Base-by-base conservation (phyloP, 495 filamentous ascomycete genomes). In the Aspergillus funiculosus region DNA sequence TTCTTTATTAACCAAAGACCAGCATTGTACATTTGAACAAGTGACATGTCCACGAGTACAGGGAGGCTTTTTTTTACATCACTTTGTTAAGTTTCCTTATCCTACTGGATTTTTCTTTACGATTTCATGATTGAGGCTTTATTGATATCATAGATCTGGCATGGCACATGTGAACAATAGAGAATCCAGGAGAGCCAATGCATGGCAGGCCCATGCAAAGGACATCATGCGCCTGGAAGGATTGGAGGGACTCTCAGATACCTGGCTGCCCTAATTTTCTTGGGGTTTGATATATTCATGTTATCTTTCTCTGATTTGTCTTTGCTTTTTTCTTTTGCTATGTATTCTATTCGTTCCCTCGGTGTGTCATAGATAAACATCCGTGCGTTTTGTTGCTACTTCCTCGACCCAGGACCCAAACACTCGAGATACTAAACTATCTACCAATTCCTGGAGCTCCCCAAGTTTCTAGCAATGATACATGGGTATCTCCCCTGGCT, bases 191-290 rank as follows among this genome's bases (percentile, higher is more conserved):
- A 35, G 40, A 14, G 27, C 27, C 21, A 28, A 9, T 15, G 38
- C 41, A 51, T 51, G 41, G 48, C 41, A 20, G 48, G 48, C 13
- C 39, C 40, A 45, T 51, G 48, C 35, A 22, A 31, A 13, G 13
- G 8, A 13, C 5, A 31, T 4, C 11, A 13, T 31, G 11, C 5
- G 29, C n/a, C n/a, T n/a, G n/a, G n/a, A n/a, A n/a, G n/a, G n/a
- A n/a, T n/a, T n/a, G 11, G 29, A n/a, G 11, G 5, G 29, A 5
- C 14, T 31, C 14, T 6, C 5, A 32, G 25, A 7, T 9, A 13
- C 28, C 10, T 13, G 3, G 28, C 11, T 10, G 11, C 14, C 4
- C 14, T 13, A 13, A 4, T 4, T 9, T 11, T 30, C 3, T 10
- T 30, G 28, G 28, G 14, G 28, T 30, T 30, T 30, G 28, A 30